A percentile compares a stretch with the other conserved stretches of the same genome.
Evolutionary conservation across 2,329 filamentous ascomycete genomes (phyloP).

Genomic region (Shiraia bambusicola): DNA sequence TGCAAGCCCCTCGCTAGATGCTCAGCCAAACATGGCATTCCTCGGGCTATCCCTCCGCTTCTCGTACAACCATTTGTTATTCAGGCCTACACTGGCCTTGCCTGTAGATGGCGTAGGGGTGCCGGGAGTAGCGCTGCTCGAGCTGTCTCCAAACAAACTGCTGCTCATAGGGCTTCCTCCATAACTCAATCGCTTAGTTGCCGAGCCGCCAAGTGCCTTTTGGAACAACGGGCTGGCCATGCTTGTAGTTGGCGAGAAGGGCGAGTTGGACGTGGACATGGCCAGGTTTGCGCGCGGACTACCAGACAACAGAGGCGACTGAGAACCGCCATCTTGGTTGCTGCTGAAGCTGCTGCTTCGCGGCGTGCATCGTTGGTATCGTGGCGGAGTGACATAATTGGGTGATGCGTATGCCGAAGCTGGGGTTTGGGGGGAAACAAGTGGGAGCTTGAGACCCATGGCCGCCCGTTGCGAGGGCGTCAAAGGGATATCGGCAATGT

Average conservation of each 20-base stretch:
- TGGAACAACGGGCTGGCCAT: conserved; percentile 62
- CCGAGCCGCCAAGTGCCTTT: conserved; percentile 60
- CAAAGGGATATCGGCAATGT: conserved; percentile 84
- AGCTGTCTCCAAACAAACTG: conserved; percentile 24
- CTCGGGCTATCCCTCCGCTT: conserved; percentile 62
- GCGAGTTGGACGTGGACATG: conserved; percentile 37
- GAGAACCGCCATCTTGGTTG: conserved; percentile 47
- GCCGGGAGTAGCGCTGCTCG: conserved; percentile 49
- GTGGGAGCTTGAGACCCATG: conserved; percentile 73
- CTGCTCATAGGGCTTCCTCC: conserved; percentile 52
- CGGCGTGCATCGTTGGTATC: conserved; percentile 76
- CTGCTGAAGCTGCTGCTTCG: conserved; percentile 60
- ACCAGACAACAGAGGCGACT: conserved; percentile 61
- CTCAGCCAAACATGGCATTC: conserved; percentile 34
- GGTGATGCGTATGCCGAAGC: conserved; percentile 52
- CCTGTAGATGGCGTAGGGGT: conserved; percentile 64
- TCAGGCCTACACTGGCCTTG: conserved; percentile 73
- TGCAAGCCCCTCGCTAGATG: background rate
- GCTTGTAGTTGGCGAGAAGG: conserved; percentile 55
- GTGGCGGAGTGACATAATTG: conserved; percentile 80
- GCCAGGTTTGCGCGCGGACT: conserved; percentile 47
- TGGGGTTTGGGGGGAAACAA: conserved; percentile 61
- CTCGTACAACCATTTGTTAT: conserved; percentile 95
- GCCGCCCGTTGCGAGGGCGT: conserved; percentile 85
- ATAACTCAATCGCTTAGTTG: conserved; percentile 63